Base-by-base conservation (phyloP, 2,329 filamentous ascomycete species). In the Aspergillus cejpii region DNA sequence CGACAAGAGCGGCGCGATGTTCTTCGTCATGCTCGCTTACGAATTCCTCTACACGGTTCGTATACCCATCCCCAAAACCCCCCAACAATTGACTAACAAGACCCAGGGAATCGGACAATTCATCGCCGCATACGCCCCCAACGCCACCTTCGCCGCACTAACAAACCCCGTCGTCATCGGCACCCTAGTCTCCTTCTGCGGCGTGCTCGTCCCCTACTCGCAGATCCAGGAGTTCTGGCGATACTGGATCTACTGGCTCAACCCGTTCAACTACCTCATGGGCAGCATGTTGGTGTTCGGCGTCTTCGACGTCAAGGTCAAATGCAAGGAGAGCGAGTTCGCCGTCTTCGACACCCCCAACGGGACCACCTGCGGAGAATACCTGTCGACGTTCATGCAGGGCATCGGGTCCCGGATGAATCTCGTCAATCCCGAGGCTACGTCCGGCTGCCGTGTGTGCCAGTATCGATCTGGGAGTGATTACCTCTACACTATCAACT, bases 21-120 rank as follows among this genome's bases (percentile, higher is more conserved):
- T 83, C 68, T 69, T 89, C 26, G 85, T 90, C 77, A 80, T 79
- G 8, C 65, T 88, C 51, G 72, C 88, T 1, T 87, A 87, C 67
- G 85, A 81, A 66, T 66, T 87, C 19, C 85, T 87, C 68, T 78
- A 81, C 64, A 77, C 75, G 21, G 31, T 34, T 10, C 11, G 31
- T 20, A 5, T 10, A 28, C 4, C 17, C 17, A 19, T 2, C 10
- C 15, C 15, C 17, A 5, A 11, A 12, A 5, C 7, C 3, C 17
- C 3, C 17, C 2, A 3, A 2, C 2, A 12, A 33, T 1, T 34
- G 11, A 11, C 31, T 19, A 17, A 19, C 14, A 34, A 14, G 28
- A 15, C 23, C 23, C 31, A 34, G 31, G 79, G 73, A 55, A 88
- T 82, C 78, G 86, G 83, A 11, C 85, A 87, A 62, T 88, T 84